A percentile compares a stretch with the other conserved stretches of the same genome.
Evolutionary conservation across 768 basidiomycete species (phyloP).

Genomic region (Tricholoma furcatifolium): DNA sequence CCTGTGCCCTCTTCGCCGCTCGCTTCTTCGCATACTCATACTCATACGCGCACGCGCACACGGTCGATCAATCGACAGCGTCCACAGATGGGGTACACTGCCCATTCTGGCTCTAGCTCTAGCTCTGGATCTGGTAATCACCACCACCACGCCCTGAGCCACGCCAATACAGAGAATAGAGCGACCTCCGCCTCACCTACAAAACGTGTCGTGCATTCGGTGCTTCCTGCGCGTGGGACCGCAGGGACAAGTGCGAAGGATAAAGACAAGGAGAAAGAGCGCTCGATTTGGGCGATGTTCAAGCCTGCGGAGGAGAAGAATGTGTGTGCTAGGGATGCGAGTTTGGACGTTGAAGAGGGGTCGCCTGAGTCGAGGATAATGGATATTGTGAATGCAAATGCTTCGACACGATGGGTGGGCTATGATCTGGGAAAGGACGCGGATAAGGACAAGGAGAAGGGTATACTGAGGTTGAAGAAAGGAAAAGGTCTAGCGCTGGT

Average conservation of each 20-base stretch:
- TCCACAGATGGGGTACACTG: constrained; percentile 24
- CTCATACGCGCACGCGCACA: constrained; percentile 18
- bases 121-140: constrained; percentile 7
- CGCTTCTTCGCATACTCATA: constrained; percentile 23
- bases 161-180: constrained; percentile 13
- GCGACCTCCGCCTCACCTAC: neutral
- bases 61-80: constrained; percentile 15
- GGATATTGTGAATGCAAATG: constrained; percentile 12
- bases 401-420: neutral
- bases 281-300: constrained; percentile 8
- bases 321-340: neutral
- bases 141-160: constrained; percentile 27
- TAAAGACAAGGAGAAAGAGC: constrained; percentile 9
- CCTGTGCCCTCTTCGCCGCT: constrained; percentile 18
- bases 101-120: too few relatives aligned
- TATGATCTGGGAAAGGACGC: neutral
- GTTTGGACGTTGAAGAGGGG: constrained; percentile 1
- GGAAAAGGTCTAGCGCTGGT: constrained; percentile 10
- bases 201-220: constrained; percentile 5
- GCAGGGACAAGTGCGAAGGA: constrained; percentile 3
- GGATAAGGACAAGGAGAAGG: constrained; percentile 2
- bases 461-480: constrained; percentile 3
- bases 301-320: constrained; percentile 3
- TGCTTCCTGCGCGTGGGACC: constrained; percentile 6
- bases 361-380: constrained; percentile 11